Percentiles rank a stretch among this genome's conserved stretches.
Conservation (phyloP, 441 rosid species). For the Theobroma grandiflorum region DNA sequence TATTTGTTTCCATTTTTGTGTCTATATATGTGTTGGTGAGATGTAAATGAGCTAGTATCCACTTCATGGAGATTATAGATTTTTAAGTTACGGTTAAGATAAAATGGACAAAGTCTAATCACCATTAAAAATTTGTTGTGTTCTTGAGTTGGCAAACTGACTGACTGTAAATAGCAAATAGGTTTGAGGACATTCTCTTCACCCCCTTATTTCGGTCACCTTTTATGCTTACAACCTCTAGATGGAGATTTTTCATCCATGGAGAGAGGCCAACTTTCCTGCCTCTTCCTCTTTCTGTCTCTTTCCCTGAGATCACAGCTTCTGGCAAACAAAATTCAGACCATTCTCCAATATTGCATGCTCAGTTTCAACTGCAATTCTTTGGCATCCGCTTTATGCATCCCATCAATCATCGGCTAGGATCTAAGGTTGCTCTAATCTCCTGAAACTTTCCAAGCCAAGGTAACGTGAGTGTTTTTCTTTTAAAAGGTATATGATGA, state of each 20-base stretch:
- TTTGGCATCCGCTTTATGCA: not conserved
- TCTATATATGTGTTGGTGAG: not conserved
- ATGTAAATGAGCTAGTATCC: not conserved
- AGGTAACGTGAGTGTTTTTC: not conserved
- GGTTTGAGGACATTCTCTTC: slow-evolving; percentile 21
- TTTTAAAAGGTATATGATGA: not conserved
- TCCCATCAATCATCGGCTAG: slow-evolving; percentile 7
- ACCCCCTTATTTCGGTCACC: slow-evolving; percentile 36
- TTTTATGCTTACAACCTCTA: slow-evolving; percentile 37
- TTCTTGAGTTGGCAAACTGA: slow-evolving; percentile 9
- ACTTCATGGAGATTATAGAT: not conserved
- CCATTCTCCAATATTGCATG: not conserved
- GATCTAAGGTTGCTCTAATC: not conserved
- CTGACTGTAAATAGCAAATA: slow-evolving; percentile 31
- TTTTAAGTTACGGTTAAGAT: not conserved
- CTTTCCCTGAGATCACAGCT: slow-evolving; percentile 20
- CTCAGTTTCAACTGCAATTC: slow-evolving; percentile 1
- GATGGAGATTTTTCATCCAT: slow-evolving; percentile 45
- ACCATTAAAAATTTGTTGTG: not conserved
- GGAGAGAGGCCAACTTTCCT: slow-evolving; percentile 22
- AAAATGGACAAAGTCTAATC: not conserved
- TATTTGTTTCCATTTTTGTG: not conserved
- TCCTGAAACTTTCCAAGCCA: not conserved
- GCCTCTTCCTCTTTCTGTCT: slow-evolving; percentile 29
- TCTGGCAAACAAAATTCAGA: not conserved